These are phyloP conservation scores for Fusarium sacchari DNA, from an alignment of 2,329 filamentous ascomycete species.

Conservation along the genomic window DNA sequence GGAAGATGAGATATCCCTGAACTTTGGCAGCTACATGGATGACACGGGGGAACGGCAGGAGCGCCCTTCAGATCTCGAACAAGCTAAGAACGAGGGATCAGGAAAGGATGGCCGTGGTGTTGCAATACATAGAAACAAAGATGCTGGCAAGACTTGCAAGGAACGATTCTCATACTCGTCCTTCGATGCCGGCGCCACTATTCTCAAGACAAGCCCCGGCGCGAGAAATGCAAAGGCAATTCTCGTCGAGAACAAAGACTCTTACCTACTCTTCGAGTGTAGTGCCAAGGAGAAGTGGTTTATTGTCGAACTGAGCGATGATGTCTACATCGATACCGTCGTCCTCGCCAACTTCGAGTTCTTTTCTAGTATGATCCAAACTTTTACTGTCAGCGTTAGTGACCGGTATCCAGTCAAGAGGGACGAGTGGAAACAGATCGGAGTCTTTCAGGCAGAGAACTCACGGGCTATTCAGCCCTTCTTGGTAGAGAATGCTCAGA, in stretches of 20 bases:
- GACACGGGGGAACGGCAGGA: constrained; percentile 27
- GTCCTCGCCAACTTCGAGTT: constrained; percentile 99
- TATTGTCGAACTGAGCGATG: constrained; percentile 91
- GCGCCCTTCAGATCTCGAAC: neutral
- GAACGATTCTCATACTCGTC: constrained; percentile 98
- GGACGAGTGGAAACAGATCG: constrained; percentile 91
- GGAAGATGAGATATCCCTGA: constrained; percentile 80
- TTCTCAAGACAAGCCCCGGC: constrained; percentile 87
- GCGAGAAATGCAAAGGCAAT: constrained; percentile 90
- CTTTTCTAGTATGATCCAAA: constrained; percentile 95
- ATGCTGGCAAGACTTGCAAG: constrained; percentile 97
- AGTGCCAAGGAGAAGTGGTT: constrained; percentile 88
- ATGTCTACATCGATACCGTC: constrained; percentile 87
- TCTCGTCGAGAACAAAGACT: constrained; percentile 96
- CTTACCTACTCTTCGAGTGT: constrained; percentile 97
- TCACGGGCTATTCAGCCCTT: constrained; percentile 95
- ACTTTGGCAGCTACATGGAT: constrained; percentile 57
- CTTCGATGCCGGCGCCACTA: constrained; percentile 93
- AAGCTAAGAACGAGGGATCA: constrained; percentile 30
- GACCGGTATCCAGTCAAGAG: constrained; percentile 93
- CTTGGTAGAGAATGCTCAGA: constrained; percentile 90
- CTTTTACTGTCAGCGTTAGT: constrained; percentile 90
- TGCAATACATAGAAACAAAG: constrained; percentile 78
- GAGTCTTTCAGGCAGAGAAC: constrained; percentile 90
- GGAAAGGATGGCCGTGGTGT: constrained; percentile 60